A percentile compares a stretch with the other conserved stretches of the same genome.
phyloP scores from a whole-genome alignment of 352 stramenopile species.

The Phytophthora vignae region DNA sequence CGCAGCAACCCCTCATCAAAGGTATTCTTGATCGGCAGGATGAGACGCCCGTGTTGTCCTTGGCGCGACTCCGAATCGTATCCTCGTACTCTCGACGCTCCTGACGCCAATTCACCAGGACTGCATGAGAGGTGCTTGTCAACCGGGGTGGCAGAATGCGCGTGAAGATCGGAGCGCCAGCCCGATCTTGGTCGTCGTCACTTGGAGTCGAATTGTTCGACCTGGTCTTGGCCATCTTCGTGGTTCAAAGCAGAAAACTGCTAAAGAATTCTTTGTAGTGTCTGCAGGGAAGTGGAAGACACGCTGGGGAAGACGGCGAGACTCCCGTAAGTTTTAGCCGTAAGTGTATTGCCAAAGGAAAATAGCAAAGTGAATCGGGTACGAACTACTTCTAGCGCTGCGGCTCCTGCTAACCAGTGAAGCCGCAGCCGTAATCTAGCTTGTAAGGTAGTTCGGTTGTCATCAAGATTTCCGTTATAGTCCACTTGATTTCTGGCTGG shows the following conservation, averaged over 20 bases:
- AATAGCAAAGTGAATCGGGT: too few species aligned
- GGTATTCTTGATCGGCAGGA: constrained; percentile 11
- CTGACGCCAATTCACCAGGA: background rate
- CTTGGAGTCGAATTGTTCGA: background rate
- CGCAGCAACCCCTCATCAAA: background rate
- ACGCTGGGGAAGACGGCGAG: too few species aligned
- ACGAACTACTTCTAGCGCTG: too few species aligned
- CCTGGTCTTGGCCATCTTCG: constrained; percentile 4
- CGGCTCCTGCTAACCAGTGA: too few species aligned
- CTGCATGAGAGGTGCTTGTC: background rate
- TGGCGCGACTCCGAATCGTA: background rate
- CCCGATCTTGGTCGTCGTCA: background rate
- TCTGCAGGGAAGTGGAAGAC: too few species aligned
- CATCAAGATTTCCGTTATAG: too few species aligned
- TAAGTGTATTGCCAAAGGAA: too few species aligned
- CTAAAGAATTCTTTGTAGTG: constrained; percentile 6
- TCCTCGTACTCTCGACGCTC: constrained; percentile 8
- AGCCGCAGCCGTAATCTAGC: too few species aligned
- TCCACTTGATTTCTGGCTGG: too few species aligned
- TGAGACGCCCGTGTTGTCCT: background rate
- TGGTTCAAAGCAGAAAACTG: constrained; percentile 3
- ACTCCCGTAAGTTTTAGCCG: too few species aligned
- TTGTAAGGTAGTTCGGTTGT: too few species aligned
- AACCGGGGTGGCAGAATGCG: constrained; percentile 1
- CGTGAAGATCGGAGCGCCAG: background rate